A percentile compares a stretch with the other conserved stretches of the same genome.
These are phyloP conservation scores for Penicillium palitans DNA, from an alignment of 2,329 filamentous ascomycete species.

Conservation along the genomic window DNA sequence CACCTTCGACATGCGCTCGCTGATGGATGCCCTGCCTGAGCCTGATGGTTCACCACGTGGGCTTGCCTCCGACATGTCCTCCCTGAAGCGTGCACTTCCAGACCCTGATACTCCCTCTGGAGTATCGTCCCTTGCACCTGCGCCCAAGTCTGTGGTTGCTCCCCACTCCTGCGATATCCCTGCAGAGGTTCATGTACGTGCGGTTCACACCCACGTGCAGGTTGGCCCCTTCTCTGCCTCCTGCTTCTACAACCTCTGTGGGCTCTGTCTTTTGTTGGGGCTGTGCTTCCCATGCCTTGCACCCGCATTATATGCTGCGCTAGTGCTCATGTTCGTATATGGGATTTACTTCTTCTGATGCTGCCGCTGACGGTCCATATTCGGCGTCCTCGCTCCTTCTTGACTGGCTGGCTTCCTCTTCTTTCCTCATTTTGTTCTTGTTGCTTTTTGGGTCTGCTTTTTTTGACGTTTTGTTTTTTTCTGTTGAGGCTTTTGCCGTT, in stretches of 20 bases:
- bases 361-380: neutral
- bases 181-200: neutral
- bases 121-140: neutral
- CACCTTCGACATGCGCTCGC: neutral
- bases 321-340: neutral
- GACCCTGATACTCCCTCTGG: neutral
- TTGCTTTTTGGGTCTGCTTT: neutral
- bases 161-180: neutral
- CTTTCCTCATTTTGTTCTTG: neutral
- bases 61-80: neutral
- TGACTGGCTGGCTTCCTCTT: neutral
- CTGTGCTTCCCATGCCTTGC: neutral
- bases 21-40: neutral
- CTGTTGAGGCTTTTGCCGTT: constrained; percentile 6
- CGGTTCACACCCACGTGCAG: neutral
- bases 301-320: neutral
- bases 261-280: neutral
- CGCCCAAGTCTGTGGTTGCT: neutral
- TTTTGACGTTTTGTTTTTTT: neutral
- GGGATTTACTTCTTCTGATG: neutral
- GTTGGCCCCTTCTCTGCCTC: neutral
- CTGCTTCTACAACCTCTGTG: neutral
- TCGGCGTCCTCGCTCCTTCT: neutral
- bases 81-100: neutral
- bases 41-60: neutral